These are phyloP conservation scores for Gossypium schwendimanii DNA, from an alignment of 441 rosid species.

Conservation along the genomic window DNA sequence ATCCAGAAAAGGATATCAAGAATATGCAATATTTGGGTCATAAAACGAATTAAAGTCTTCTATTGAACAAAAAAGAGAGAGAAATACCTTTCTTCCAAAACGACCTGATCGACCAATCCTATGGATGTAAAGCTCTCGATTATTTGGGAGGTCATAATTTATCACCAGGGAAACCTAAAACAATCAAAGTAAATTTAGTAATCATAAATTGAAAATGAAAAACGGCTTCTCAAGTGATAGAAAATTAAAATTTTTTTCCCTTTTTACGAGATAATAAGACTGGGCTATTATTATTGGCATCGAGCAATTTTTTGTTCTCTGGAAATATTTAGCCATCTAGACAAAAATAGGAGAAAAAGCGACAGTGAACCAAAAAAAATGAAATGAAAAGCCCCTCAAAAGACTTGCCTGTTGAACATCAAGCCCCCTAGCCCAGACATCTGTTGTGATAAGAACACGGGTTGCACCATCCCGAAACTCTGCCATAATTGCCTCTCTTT, in stretches of 20 bases:
- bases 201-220: not conserved
- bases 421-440: slow-evolving; percentile 95
- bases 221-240: not conserved
- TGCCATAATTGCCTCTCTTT: slow-evolving; percentile 85
- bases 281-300: no score
- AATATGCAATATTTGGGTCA: not conserved
- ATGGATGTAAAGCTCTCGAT: slow-evolving; percentile 92
- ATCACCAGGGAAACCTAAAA: slow-evolving; percentile 79
- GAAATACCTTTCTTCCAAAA: slow-evolving; percentile 22
- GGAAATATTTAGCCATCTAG: not conserved
- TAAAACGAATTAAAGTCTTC: no score
- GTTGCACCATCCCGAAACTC: slow-evolving; percentile 76
- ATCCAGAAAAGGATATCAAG: not conserved
- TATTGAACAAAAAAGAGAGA: not conserved
- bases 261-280: no score
- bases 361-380: not conserved
- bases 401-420: slow-evolving; percentile 88
- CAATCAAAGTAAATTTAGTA: not conserved
- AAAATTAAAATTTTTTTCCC: not conserved
- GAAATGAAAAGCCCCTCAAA: not conserved
- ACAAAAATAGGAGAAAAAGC: not conserved
- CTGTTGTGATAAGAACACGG: slow-evolving; percentile 90
- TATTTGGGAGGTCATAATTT: slow-evolving; percentile 90
- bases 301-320: no score
- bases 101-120: slow-evolving; percentile 96